Evolutionary conservation across 1,284 basidiomycete species (phyloP).

Genomic region (Lentinula novae-zelandiae): DNA sequence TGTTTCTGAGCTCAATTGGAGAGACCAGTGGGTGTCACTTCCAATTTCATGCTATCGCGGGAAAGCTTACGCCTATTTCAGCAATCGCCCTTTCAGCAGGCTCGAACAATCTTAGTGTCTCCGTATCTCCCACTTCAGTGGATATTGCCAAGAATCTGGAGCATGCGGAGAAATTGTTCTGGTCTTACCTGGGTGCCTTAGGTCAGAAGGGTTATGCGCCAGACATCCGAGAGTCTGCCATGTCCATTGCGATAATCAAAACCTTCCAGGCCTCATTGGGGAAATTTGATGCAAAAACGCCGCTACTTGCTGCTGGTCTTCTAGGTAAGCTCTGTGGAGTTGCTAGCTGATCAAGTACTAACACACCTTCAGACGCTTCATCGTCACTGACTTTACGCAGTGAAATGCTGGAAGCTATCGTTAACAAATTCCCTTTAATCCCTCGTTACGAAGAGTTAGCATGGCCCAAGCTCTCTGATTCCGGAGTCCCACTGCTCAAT

Average conservation of each 20-base stretch:
- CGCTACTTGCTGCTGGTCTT: conserved; percentile 56
- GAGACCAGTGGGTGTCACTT: conserved; percentile 68
- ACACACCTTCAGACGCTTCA: conserved; percentile 49
- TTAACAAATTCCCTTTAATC: conserved; percentile 53
- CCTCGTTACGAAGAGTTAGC: conserved; percentile 51
- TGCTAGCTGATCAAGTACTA: conserved; percentile 3
- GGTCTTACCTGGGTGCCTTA: conserved; percentile 58
- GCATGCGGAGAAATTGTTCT: conserved; percentile 68
- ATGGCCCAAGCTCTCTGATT: conserved; percentile 58
- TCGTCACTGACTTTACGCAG: conserved; percentile 75
- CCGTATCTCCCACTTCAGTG: conserved; percentile 43
- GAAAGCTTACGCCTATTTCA: conserved; percentile 25
- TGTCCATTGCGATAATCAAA: conserved; percentile 68
- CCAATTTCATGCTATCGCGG: background rate
- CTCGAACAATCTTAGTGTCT: conserved; percentile 39
- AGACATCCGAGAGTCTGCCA: conserved; percentile 68
- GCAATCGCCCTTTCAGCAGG: conserved; percentile 85
- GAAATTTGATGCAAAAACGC: conserved; percentile 42
- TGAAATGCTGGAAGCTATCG: conserved; percentile 73
- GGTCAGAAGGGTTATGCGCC: conserved; percentile 59
- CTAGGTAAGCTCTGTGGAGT: conserved; percentile 49
- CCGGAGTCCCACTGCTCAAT: conserved; percentile 33
- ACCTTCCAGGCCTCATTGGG: conserved; percentile 81
- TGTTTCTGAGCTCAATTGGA: conserved; percentile 82
- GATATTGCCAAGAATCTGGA: conserved; percentile 63